Conservation (phyloP, 495 filamentous ascomycete genomes). For the Neurospora sp. region DNA sequence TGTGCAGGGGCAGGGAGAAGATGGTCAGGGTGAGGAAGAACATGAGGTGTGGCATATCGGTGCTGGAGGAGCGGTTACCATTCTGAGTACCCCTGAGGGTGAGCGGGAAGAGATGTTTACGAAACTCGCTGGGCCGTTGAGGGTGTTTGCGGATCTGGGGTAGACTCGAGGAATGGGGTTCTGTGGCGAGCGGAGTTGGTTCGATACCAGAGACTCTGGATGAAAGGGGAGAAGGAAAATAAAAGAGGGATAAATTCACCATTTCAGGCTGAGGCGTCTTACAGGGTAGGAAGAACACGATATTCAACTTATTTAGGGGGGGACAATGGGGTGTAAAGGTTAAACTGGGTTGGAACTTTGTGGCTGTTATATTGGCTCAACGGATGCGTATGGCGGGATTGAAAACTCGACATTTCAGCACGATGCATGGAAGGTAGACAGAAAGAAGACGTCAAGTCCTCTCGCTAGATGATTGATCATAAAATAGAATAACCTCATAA, state of each 20-base stretch:
- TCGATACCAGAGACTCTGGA: too few species aligned
- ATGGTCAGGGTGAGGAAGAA: slow-evolving; percentile 6
- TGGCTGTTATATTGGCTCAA: slow-evolving; percentile 4
- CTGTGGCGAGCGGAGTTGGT: slow-evolving; percentile 10
- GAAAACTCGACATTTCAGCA: not conserved
- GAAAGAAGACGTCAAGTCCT: not conserved
- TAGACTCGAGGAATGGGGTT: not conserved
- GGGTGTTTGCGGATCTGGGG: slow-evolving; percentile 33
- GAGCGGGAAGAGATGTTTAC: slow-evolving; percentile 89
- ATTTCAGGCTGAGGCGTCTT: not conserved
- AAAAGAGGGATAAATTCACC: not conserved
- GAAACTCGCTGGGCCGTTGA: slow-evolving; percentile 62
- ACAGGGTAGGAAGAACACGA: not conserved
- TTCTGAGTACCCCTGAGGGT: slow-evolving; percentile 60
- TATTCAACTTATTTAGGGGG: slow-evolving; percentile 15
- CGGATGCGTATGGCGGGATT: not conserved
- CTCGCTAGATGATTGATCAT: not conserved
- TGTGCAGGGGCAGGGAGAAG: slow-evolving; percentile 7
- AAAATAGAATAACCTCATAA: not conserved
- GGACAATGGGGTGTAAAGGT: not conserved
- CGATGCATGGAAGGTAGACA: not conserved
- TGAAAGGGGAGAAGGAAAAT: not conserved
- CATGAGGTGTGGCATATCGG: slow-evolving; percentile 67
- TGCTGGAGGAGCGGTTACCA: slow-evolving; percentile 82
- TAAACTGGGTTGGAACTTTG: slow-evolving; percentile 7